A percentile compares a stretch with the other conserved stretches of the same genome.
Evolutionary conservation across 352 stramenopile species (phyloP).

Genomic region (Phytophthora tentaculata): DNA sequence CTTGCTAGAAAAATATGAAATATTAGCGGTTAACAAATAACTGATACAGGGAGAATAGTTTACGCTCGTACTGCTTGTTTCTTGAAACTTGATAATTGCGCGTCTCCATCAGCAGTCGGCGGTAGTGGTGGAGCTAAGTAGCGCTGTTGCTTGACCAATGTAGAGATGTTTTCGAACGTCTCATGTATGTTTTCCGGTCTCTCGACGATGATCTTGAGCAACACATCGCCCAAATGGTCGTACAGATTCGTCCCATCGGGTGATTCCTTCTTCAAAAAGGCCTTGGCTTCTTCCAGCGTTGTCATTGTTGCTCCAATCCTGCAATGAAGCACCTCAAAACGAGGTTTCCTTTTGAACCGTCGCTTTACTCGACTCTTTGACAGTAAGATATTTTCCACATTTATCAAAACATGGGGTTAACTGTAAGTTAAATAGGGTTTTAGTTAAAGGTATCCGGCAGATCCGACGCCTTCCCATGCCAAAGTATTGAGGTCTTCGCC

Average conservation of each 20-base stretch:
- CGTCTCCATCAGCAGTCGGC: slow-evolving; percentile 31
- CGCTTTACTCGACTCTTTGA: slow-evolving; percentile 26
- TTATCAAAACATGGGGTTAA: too few species aligned
- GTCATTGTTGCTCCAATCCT: slow-evolving; percentile 45
- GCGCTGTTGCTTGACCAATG: slow-evolving; percentile 82
- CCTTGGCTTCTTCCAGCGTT: slow-evolving; percentile 88
- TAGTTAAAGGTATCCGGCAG: slow-evolving; percentile 63
- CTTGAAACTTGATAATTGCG: slow-evolving; percentile 45
- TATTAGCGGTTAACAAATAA: neutral
- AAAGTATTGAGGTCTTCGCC: slow-evolving; percentile 67
- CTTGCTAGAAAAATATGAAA: slow-evolving; percentile 40
- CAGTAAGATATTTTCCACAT: slow-evolving; percentile 26
- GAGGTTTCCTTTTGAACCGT: slow-evolving; percentile 21
- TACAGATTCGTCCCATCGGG: slow-evolving; percentile 84
- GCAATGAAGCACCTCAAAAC: neutral
- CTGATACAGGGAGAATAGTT: neutral
- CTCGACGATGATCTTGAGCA: slow-evolving; percentile 89
- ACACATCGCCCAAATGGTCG: slow-evolving; percentile 84
- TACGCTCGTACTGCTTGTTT: slow-evolving; percentile 55
- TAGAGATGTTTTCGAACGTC: slow-evolving; percentile 89
- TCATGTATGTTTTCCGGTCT: slow-evolving; percentile 84
- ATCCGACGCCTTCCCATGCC: slow-evolving; percentile 77
- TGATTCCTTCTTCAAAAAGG: slow-evolving; percentile 86
- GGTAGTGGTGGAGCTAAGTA: slow-evolving; percentile 50
- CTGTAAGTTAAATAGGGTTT: slow-evolving; percentile 35